Evolutionary conservation across 2,329 filamentous ascomycete species (phyloP).

Genomic region (Emydomyces testavorans): DNA sequence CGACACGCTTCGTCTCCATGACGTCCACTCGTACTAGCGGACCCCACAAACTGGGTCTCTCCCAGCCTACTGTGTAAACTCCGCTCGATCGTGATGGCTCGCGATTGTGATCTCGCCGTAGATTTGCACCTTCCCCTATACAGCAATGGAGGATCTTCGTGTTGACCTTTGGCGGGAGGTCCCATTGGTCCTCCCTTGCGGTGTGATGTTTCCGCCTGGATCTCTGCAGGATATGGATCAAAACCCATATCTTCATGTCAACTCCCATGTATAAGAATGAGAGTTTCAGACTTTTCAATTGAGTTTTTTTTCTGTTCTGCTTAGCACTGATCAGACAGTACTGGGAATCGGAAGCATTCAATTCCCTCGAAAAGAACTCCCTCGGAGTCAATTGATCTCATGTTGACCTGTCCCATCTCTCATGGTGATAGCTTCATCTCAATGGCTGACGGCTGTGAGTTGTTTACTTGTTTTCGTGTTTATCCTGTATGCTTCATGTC

Average conservation of each 20-base stretch:
- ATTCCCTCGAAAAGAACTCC: neutral
- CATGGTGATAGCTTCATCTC: slow-evolving; percentile 11
- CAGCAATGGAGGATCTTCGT: slow-evolving; percentile 1
- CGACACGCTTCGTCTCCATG: neutral
- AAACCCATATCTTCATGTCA: slow-evolving; percentile 1
- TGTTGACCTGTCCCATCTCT: slow-evolving; percentile 12
- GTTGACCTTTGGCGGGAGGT: neutral
- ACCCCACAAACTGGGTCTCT: slow-evolving; percentile 9
- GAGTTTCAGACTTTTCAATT: neutral
- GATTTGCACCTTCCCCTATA: slow-evolving; percentile 2
- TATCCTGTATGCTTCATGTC: neutral
- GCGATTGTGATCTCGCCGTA: slow-evolving; percentile 9
- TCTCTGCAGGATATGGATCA: neutral
- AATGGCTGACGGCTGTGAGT: slow-evolving; percentile 49
- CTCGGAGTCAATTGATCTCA: slow-evolving; percentile 12
- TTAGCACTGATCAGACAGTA: neutral
- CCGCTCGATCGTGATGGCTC: slow-evolving; percentile 1
- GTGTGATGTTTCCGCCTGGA: neutral
- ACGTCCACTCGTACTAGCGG: slow-evolving; percentile 4
- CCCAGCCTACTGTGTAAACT: neutral
- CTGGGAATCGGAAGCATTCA: neutral
- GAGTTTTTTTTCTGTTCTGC: slow-evolving; percentile 3
- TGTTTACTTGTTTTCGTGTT: neutral
- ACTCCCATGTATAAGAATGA: slow-evolving; percentile 5
- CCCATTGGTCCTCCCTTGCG: slow-evolving; percentile 4